These are phyloP conservation scores for Ilex paraguariensis DNA, from an alignment of 305 asterid species.

Conservation along the genomic window DNA sequence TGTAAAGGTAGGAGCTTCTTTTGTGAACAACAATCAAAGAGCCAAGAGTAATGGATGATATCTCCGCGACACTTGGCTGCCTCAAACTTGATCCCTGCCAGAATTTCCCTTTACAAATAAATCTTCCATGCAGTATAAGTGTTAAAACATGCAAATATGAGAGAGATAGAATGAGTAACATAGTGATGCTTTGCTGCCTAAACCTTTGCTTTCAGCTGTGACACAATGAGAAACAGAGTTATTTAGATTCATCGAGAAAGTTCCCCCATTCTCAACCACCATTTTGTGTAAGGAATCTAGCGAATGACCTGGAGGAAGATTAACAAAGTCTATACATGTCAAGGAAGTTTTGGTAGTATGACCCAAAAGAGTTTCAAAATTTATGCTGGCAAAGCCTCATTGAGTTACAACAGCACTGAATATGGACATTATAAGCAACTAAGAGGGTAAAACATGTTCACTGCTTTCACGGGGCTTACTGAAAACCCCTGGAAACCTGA, in stretches of 20 bases:
- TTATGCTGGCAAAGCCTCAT: no score
- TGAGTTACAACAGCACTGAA: not conserved
- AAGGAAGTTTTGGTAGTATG: constrained; percentile 33
- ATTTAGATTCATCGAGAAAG: constrained; percentile 93
- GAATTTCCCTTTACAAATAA: no score
- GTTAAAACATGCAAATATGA: not conserved
- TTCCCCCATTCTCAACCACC: constrained; percentile 89
- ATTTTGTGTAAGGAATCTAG: constrained; percentile 78
- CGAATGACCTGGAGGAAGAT: constrained; percentile 63
- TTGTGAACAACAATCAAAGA: constrained; percentile 69
- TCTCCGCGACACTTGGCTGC: constrained; percentile 89
- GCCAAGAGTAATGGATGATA: constrained; percentile 81
- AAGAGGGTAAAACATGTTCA: not conserved
- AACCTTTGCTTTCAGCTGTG: constrained; percentile 89
- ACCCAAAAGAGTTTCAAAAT: not conserved
- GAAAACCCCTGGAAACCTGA: no score
- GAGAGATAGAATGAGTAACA: constrained; percentile 11
- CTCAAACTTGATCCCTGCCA: constrained; percentile 84
- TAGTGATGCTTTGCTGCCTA: constrained; percentile 1
- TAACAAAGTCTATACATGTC: constrained; percentile 71
- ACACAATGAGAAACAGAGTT: constrained; percentile 79
- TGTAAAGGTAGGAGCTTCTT: constrained; percentile 74
- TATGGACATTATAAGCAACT: not conserved
- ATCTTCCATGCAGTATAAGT: no score
- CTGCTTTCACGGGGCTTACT: no score